Conservation (phyloP, 2,329 filamentous ascomycete genomes). For the Beauveria asiatica region DNA sequence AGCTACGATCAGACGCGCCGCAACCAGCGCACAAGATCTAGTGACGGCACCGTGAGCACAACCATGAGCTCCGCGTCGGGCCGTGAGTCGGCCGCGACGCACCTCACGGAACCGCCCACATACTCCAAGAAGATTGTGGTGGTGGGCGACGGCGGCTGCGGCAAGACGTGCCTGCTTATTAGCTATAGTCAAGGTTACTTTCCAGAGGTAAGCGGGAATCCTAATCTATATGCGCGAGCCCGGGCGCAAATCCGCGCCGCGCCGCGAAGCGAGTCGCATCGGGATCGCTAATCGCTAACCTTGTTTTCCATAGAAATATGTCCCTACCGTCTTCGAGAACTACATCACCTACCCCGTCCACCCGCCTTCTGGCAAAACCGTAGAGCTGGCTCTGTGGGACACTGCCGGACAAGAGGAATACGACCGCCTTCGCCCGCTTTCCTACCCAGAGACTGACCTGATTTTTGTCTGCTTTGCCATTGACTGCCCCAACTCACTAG, state of each 20-base stretch:
- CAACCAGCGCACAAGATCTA: conserved; percentile 56
- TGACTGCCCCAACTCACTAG: conserved; percentile 94
- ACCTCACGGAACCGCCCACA: conserved; percentile 80
- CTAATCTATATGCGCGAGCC: not conserved
- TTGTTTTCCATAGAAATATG: conserved; percentile 72
- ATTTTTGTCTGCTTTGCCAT: conserved; percentile 99
- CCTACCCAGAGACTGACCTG: conserved; percentile 95
- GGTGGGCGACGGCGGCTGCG: conserved; percentile 94
- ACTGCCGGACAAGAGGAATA: conserved; percentile 98
- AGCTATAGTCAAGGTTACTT: conserved; percentile 99
- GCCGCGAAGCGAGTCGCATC: not conserved
- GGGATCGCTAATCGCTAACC: conserved; percentile 7
- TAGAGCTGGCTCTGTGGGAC: conserved; percentile 96
- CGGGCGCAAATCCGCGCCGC: not conserved
- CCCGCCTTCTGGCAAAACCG: conserved; percentile 78
- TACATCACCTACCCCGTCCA: conserved; percentile 98
- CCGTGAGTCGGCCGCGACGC: conserved; percentile 70
- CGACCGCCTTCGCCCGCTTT: conserved; percentile 87
- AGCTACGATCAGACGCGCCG: conserved; percentile 31
- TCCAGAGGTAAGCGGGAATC: conserved; percentile 66
- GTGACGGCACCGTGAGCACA: conserved; percentile 85
- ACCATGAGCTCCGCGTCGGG: conserved; percentile 68
- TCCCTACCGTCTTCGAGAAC: conserved; percentile 98
- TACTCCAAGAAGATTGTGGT: conserved; percentile 99
- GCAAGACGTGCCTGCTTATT: conserved; percentile 96